Evolutionary conservation across 441 rosid genomes (phyloP).

Genomic region (Rhodomyrtus psidioides): DNA sequence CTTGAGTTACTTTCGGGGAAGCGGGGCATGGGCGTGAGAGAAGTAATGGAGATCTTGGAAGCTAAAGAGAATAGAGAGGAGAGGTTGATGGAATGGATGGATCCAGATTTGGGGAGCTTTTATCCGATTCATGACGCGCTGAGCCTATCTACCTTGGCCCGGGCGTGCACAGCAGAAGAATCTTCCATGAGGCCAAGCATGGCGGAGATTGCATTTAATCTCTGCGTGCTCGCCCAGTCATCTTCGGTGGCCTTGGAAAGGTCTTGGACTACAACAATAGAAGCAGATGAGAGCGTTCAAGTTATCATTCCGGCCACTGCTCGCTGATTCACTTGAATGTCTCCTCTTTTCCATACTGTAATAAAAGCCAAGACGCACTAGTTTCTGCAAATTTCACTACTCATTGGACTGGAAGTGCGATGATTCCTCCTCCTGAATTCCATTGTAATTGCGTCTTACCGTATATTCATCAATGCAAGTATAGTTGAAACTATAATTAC

Average conservation of each 20-base stretch:
- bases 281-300: conserved; percentile 29
- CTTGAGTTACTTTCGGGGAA: conserved; percentile 56
- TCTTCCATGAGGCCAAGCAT: conserved; percentile 46
- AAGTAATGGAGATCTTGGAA: conserved; percentile 24
- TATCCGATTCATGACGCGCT: conserved; percentile 46
- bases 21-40: conserved; percentile 32
- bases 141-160: conserved; percentile 39
- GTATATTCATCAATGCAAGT: background rate
- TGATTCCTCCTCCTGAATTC: background rate
- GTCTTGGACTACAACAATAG: conserved; percentile 33
- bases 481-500: background rate
- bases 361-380: background rate
- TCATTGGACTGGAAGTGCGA: background rate
- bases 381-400: background rate
- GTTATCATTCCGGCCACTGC: conserved; percentile 30
- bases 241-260: conserved; percentile 21
- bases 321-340: conserved; percentile 18
- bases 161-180: conserved; percentile 37
- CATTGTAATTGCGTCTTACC: background rate
- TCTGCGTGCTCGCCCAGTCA: conserved; percentile 36
- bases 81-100: conserved; percentile 50
- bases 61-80: conserved; percentile 28
- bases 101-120: conserved; percentile 36
- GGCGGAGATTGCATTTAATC: conserved; percentile 54
- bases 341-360: background rate